phyloP scores from a whole-genome alignment of 805 yeast species.

The Metschnikowia lochheadii region DNA sequence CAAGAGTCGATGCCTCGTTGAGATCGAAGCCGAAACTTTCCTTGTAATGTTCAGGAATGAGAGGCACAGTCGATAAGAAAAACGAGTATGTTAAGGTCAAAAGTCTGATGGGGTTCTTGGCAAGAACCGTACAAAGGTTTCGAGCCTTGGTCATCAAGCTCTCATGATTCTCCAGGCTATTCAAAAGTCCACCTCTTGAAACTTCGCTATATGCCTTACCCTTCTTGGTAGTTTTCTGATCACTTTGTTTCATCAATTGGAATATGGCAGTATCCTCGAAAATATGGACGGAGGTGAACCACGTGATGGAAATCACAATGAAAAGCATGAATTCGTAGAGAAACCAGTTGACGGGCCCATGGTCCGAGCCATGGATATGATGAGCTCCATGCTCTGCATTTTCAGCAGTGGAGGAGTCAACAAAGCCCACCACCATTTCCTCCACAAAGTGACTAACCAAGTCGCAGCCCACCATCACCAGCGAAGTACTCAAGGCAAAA shows the following conservation, averaged over 20 bases:
- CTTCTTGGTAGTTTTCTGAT: neutral
- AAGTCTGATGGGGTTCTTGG: slow-evolving; percentile 42
- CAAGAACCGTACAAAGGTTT: slow-evolving; percentile 3
- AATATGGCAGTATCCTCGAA: slow-evolving; percentile 32
- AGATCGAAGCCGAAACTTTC: slow-evolving; percentile 31
- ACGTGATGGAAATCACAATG: slow-evolving; percentile 18
- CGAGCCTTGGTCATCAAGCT: neutral
- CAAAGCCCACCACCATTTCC: slow-evolving; percentile 48
- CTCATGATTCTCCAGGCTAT: neutral
- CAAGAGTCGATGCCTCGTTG: slow-evolving; percentile 43
- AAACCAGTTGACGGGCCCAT: slow-evolving; percentile 22
- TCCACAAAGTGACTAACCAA: slow-evolving; percentile 82
- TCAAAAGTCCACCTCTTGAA: neutral
- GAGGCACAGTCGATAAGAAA: slow-evolving; percentile 40
- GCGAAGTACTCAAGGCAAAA: slow-evolving; percentile 78
- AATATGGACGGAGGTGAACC: slow-evolving; percentile 33
- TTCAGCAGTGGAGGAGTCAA: slow-evolving; percentile 21
- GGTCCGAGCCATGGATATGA: slow-evolving; percentile 33
- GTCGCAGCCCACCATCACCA: slow-evolving; percentile 89
- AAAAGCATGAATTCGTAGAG: slow-evolving; percentile 27
- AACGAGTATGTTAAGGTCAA: slow-evolving; percentile 42
- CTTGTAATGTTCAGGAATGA: slow-evolving; percentile 29
- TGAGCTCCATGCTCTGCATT: slow-evolving; percentile 31
- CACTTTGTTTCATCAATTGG: slow-evolving; percentile 23
- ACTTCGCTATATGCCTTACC: neutral